phyloP scores from a whole-genome alignment of 306 rosid genomes.

The Castanea mollissima region DNA sequence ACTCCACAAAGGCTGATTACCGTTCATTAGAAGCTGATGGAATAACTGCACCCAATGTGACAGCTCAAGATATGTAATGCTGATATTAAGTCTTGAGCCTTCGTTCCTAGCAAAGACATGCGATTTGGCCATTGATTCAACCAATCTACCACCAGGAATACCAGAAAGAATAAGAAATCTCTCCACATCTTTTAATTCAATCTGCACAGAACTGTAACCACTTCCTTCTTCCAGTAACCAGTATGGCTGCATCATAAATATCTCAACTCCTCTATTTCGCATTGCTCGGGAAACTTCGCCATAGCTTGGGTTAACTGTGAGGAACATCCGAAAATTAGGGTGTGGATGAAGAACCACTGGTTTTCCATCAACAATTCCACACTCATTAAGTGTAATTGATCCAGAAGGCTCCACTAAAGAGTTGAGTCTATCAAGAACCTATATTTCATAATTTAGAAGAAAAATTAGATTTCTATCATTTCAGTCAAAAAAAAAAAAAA shows the following conservation, averaged over 20 bases:
- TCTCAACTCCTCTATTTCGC: conserved; percentile 96
- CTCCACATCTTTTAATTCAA: conserved; percentile 57
- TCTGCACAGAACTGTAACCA: conserved; percentile 27
- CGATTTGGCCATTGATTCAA: conserved; percentile 67
- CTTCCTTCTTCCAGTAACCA: conserved; percentile 56
- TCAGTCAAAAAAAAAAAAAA: no score
- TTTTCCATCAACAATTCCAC: conserved; percentile 82
- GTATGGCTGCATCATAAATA: conserved; percentile 75
- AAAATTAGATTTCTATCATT: not conserved
- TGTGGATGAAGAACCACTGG: conserved; percentile 77
- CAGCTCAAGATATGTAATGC: conserved; percentile 72
- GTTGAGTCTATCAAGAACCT: conserved; percentile 97
- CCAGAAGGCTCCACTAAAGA: conserved; percentile 88
- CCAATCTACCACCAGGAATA: conserved; percentile 58
- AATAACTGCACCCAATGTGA: conserved; percentile 88
- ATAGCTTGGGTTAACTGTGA: conserved; percentile 74
- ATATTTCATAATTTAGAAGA: not conserved
- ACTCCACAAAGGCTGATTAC: conserved; percentile 75
- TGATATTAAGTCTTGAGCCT: conserved; percentile 46
- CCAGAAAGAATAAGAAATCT: conserved; percentile 69
- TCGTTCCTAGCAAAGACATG: conserved; percentile 72
- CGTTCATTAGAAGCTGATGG: conserved; percentile 65
- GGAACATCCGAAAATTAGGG: conserved; percentile 83
- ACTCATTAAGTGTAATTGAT: conserved; percentile 80
- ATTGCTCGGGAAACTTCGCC: conserved; percentile 97